phyloP scores from a whole-genome alignment of 768 basidiomycete species.

The Symmetrospora coprosmae region DNA sequence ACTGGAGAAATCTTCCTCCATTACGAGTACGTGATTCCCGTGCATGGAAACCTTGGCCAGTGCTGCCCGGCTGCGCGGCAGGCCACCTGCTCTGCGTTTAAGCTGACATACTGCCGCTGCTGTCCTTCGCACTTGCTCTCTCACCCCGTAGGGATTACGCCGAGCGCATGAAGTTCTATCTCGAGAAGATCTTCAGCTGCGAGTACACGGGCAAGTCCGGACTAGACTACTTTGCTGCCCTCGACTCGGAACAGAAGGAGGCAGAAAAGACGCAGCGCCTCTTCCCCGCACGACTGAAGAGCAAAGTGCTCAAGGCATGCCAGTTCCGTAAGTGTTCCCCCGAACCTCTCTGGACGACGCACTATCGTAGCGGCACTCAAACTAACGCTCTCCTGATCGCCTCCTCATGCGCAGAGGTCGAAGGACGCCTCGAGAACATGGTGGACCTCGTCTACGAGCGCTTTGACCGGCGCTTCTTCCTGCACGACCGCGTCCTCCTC shows the following conservation, averaged over 20 bases:
- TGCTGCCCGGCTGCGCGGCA: background rate
- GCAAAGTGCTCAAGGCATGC: slow-evolving; percentile 74
- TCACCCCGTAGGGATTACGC: slow-evolving; percentile 52
- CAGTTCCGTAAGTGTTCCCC: slow-evolving; percentile 99
- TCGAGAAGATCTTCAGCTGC: slow-evolving; percentile 85
- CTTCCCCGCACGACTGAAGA: slow-evolving; percentile 84
- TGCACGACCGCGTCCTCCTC: slow-evolving; percentile 75
- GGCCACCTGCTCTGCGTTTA: too few species aligned
- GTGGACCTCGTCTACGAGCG: slow-evolving; percentile 91
- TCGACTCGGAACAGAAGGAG: slow-evolving; percentile 80
- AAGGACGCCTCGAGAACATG: slow-evolving; percentile 85
- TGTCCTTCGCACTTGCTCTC: background rate
- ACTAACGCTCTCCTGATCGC: too few species aligned
- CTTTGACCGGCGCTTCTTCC: slow-evolving; percentile 89
- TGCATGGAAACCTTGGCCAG: background rate
- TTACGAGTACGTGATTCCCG: slow-evolving; percentile 91
- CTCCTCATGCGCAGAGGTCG: slow-evolving; percentile 54
- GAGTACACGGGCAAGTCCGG: slow-evolving; percentile 91
- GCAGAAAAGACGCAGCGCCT: slow-evolving; percentile 73
- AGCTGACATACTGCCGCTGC: background rate
- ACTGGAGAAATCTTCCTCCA: slow-evolving; percentile 95
- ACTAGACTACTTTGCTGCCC: slow-evolving; percentile 84
- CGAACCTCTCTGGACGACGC: too few species aligned
- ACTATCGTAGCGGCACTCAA: too few species aligned
- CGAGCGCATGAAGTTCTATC: slow-evolving; percentile 85